A percentile compares a stretch with the other conserved stretches of the same genome.
Evolutionary conservation across 345 rosid species (phyloP).

Genomic region (Cardamine occulta): DNA sequence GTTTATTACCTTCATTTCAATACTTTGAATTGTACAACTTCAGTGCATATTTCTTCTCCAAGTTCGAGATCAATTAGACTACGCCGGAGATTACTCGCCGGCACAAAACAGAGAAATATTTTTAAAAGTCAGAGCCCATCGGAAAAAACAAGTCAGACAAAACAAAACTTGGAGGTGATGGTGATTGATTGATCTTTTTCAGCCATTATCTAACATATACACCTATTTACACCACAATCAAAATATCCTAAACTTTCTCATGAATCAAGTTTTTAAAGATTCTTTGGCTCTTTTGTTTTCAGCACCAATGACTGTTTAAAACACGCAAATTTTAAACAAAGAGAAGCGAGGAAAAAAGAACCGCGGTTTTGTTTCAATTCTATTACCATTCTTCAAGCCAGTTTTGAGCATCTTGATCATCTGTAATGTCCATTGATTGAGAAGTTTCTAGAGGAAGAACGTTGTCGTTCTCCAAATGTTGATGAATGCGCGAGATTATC

Average conservation of each 20-base stretch:
- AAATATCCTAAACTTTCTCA: conserved; percentile 33
- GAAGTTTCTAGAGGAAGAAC: conserved; percentile 44
- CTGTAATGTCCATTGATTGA: conserved; percentile 50
- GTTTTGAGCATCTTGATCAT: conserved; percentile 56
- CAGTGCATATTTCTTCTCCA: background rate
- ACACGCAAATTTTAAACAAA: conserved; percentile 10
- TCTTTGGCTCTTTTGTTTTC: conserved; percentile 31
- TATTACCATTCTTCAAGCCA: conserved; percentile 88
- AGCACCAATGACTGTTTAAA: conserved; percentile 32
- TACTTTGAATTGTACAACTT: background rate
- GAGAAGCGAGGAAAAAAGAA: background rate
- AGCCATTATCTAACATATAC: conserved; percentile 36
- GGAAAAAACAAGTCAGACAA: background rate
- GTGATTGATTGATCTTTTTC: conserved; percentile 23
- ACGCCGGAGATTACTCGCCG: background rate
- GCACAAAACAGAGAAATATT: background rate
- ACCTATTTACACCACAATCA: conserved; percentile 33
- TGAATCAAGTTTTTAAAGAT: conserved; percentile 30
- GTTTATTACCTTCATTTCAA: background rate
- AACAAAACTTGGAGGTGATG: conserved; percentile 32
- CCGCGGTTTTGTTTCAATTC: conserved; percentile 15
- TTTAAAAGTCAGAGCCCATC: background rate
- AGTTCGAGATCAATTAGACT: background rate
- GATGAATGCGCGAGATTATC: conserved; percentile 58
- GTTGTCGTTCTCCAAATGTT: conserved; percentile 50